phyloP scores from a whole-genome alignment of 805 yeast species.

The Wickerhamomyces strasburgensis region DNA sequence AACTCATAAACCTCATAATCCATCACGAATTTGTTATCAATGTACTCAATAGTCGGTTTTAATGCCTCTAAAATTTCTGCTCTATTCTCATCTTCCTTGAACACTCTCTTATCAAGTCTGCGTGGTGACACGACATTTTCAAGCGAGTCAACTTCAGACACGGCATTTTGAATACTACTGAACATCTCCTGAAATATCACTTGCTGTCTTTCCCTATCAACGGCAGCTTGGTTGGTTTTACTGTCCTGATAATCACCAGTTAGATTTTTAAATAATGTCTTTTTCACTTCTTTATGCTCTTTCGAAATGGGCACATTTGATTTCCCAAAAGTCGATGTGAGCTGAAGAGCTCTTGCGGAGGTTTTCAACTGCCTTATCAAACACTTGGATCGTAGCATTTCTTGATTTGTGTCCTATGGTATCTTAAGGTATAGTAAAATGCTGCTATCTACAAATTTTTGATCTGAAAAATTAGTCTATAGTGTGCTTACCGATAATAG shows the following conservation, averaged over 20 bases:
- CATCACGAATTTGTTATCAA: not conserved
- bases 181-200: no score
- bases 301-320: not conserved
- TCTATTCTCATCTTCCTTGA: not conserved
- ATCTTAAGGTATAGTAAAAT: no score
- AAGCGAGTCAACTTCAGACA: not conserved
- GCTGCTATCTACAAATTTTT: no score
- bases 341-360: not conserved
- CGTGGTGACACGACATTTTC: not conserved
- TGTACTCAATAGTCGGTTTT: constrained; percentile 2
- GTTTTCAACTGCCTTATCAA: not conserved
- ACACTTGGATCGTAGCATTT: not conserved
- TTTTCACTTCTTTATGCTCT: not conserved
- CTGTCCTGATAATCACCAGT: no score
- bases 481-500: no score
- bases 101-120: no score
- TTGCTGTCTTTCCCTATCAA: not conserved
- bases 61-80: constrained; percentile 2
- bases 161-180: no score
- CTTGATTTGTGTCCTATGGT: no score
- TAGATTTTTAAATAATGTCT: not conserved
- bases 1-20: constrained; percentile 10
- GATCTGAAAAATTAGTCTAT: no score
- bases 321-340: not conserved
- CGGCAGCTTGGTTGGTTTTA: no score